Evolutionary conservation across 805 yeast species (phyloP).

Genomic region (Teunomyces atbi): DNA sequence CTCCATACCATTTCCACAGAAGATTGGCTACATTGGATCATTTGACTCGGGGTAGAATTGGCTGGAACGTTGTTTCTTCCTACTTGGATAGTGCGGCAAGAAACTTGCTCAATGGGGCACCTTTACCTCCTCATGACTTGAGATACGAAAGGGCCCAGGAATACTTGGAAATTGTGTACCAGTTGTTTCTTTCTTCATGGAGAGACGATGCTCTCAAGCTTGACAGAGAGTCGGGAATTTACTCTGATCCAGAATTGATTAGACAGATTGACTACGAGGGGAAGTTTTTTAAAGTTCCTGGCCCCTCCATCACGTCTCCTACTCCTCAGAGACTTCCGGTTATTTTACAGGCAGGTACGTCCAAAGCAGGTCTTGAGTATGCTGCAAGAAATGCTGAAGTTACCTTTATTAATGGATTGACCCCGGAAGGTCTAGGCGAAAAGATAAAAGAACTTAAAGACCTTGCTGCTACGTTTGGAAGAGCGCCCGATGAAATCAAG

Average conservation of each 20-base stretch:
- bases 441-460: slow-evolving; percentile 29
- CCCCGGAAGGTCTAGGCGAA: slow-evolving; percentile 26
- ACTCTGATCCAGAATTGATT: slow-evolving; percentile 39
- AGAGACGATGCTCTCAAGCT: slow-evolving; percentile 40
- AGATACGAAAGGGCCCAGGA: slow-evolving; percentile 43
- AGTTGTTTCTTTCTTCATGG: slow-evolving; percentile 43
- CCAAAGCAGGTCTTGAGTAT: slow-evolving; percentile 38
- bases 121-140: slow-evolving; percentile 38
- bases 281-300: slow-evolving; percentile 40
- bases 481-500: slow-evolving; percentile 38
- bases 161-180: slow-evolving; percentile 38
- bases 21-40: slow-evolving; percentile 46
- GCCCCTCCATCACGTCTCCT: slow-evolving; percentile 43
- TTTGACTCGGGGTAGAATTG: slow-evolving; percentile 42
- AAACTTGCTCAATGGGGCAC: slow-evolving; percentile 35
- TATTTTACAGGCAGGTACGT: slow-evolving; percentile 45
- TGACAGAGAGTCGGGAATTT: slow-evolving; percentile 27
- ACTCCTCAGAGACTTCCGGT: slow-evolving; percentile 46
- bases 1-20: slow-evolving; percentile 42
- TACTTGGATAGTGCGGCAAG: slow-evolving; percentile 43
- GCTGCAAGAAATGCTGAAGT: slow-evolving; percentile 46
- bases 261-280: slow-evolving; percentile 43
- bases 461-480: slow-evolving; percentile 31
- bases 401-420: slow-evolving; percentile 36
- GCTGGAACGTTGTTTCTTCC: slow-evolving; percentile 49